These are phyloP conservation scores for Nyctanthes arbortristis DNA, from an alignment of 257 asterid genomes.

Conservation along the genomic window DNA sequence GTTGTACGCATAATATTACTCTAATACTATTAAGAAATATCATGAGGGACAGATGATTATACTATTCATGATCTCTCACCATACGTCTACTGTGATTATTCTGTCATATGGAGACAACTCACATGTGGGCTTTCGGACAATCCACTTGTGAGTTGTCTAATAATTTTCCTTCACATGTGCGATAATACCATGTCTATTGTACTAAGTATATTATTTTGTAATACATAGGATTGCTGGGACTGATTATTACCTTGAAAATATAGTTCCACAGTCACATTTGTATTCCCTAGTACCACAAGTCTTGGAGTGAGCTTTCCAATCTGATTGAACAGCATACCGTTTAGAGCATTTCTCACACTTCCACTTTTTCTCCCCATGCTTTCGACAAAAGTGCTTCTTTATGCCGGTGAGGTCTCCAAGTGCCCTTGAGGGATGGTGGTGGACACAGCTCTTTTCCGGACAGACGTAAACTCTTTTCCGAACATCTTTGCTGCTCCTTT, in stretches of 20 bases:
- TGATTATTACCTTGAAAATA: constrained; percentile 92
- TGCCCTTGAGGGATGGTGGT: constrained; percentile 83
- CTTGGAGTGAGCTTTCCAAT: constrained; percentile 93
- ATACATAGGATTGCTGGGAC: no score
- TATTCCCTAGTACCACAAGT: constrained; percentile 94
- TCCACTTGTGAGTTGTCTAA: no score
- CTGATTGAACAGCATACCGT: constrained; percentile 86
- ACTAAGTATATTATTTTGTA: no score
- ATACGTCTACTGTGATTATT: no score
- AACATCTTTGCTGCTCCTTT: constrained; percentile 64
- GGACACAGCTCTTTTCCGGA: constrained; percentile 83
- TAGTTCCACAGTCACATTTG: constrained; percentile 87
- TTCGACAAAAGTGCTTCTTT: constrained; percentile 84
- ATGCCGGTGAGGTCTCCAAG: constrained; percentile 92
- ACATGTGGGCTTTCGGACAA: no score
- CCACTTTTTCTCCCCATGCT: constrained; percentile 98
- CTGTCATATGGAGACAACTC: no score
- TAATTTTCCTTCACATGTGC: no score
- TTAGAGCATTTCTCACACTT: constrained; percentile 89
- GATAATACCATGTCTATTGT: no score
- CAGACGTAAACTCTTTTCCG: constrained; percentile 84
- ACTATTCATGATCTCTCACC: no score
- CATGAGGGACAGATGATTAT: no score
- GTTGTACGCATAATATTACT: no score
- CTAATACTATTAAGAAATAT: no score